Percentiles rank a stretch among this genome's conserved stretches.
Evolutionary conservation across 805 yeast genomes (phyloP).

Genomic region (Hemisphaericaspora nanyangensis): DNA sequence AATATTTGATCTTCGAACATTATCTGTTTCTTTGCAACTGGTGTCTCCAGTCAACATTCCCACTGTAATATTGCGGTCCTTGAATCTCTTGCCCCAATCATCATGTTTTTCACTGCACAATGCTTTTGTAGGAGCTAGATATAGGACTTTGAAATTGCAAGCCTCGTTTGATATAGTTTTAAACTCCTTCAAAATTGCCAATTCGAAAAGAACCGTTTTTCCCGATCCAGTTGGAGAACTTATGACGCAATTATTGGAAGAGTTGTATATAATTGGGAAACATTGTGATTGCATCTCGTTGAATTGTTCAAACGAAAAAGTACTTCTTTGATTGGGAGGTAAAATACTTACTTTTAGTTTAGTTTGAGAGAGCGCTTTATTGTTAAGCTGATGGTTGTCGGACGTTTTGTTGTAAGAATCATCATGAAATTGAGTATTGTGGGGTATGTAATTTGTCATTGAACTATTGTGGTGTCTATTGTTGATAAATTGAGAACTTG

Average conservation of each 20-base stretch:
- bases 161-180: conserved; percentile 10
- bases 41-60: conserved; percentile 58
- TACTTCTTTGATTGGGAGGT: conserved; percentile 32
- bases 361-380: no score
- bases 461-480: no score
- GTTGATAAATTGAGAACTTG: no score
- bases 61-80: conserved; percentile 35
- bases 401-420: no score
- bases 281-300: conserved; percentile 51
- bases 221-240: conserved; percentile 62
- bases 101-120: conserved; percentile 47
- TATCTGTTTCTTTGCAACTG: conserved; percentile 39
- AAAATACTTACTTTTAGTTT: conserved; percentile 12
- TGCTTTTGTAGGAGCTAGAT: conserved; percentile 60
- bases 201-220: conserved; percentile 51
- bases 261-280: conserved; percentile 32
- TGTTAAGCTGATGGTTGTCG: no score
- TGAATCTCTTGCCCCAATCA: conserved; percentile 45
- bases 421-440: neutral
- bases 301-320: conserved; percentile 35
- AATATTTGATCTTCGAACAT: conserved; percentile 45
- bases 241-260: conserved; percentile 40
- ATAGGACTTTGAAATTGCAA: conserved; percentile 34
- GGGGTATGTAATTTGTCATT: neutral
- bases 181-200: conserved; percentile 42